Evolutionary conservation across 192 early-diverging fungal species (phyloP).

Genomic region (Rhizophagus sp.): DNA sequence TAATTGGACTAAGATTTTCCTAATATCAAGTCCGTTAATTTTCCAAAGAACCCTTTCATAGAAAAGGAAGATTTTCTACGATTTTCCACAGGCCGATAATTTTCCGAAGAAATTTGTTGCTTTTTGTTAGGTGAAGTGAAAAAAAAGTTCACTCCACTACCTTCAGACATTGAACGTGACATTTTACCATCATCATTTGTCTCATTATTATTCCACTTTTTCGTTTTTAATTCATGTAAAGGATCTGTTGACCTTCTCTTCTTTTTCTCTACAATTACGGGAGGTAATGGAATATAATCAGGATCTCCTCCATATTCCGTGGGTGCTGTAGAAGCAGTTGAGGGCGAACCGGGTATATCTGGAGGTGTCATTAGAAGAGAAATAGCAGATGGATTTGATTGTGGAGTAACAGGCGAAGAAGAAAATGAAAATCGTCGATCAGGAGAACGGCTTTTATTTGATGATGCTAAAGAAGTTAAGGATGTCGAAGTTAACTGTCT

Average conservation of each 20-base stretch:
- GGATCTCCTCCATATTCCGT: not conserved
- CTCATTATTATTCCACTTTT: not conserved
- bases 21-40: not conserved
- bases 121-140: not conserved
- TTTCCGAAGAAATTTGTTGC: not conserved
- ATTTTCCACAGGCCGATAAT: not conserved
- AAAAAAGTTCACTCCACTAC: not conserved
- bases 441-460: not conserved
- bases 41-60: not conserved
- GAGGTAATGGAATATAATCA: not conserved
- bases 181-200: not conserved
- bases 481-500: not conserved
- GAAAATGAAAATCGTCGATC: not conserved
- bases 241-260: not conserved
- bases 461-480: constrained; percentile 5
- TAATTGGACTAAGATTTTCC: not conserved
- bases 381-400: not conserved
- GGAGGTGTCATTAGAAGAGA: not conserved
- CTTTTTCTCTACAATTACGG: not conserved
- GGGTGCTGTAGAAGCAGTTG: not conserved
- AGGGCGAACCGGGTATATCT: not conserved
- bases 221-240: not conserved
- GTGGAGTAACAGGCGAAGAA: not conserved
- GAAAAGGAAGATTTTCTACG: not conserved
- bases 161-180: not conserved